Evolutionary conservation across 805 yeast genomes (phyloP), one percentile per base, ranked within the genome.

Genomic region (Ogataea philodendri): DNA sequence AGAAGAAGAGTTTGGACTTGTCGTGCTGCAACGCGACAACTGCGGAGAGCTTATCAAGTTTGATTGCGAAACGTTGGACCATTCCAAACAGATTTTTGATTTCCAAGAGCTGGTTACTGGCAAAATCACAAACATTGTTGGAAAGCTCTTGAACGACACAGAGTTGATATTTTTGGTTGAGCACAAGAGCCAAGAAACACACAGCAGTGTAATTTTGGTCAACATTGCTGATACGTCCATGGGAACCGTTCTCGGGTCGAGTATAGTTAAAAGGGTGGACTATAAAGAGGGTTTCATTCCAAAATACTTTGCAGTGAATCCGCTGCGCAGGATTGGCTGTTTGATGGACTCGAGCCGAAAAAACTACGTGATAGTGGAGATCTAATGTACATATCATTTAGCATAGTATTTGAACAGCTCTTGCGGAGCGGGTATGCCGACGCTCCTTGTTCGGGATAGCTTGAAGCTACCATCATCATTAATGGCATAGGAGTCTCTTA

Each of bases 261-360:
- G 30, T 25, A 30, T 45, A 7, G n/a, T 43, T 2, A 41, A 43
- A 16, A 29, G 29, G 5, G 31, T 24, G 3, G 30, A 43, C 8
- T 26, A 32, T 22, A 20, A 32, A 33, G 33, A 28, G 9, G 44
- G 30, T 2, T 52, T 54, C 22, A 35, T 47, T n/a, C 70, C 73
- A 1, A 39, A 46, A 3, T 49, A 50, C 30, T 23, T 70, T 26
- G 48, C 68, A 0, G 42, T 63, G n/a, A 67, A 60, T 38, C 41
- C 57, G 2, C 22, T 40, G 3, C 49, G 57, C 16, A 40, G 55
- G 0, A 52, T 58, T 26, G 72, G 67, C 5, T 66, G 71, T 40
- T 40, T 74, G 10, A 41, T 72, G 22, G 76, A 70, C 42, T 44
- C 52, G 7, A 49, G 64, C 16, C 65, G 54, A 32, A 67, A 62